Percentiles rank a stretch among this genome's conserved stretches.
These are phyloP conservation scores for Pseudocercospora cruenta DNA, from an alignment of 2,329 filamentous ascomycete species.

Conservation along the genomic window DNA sequence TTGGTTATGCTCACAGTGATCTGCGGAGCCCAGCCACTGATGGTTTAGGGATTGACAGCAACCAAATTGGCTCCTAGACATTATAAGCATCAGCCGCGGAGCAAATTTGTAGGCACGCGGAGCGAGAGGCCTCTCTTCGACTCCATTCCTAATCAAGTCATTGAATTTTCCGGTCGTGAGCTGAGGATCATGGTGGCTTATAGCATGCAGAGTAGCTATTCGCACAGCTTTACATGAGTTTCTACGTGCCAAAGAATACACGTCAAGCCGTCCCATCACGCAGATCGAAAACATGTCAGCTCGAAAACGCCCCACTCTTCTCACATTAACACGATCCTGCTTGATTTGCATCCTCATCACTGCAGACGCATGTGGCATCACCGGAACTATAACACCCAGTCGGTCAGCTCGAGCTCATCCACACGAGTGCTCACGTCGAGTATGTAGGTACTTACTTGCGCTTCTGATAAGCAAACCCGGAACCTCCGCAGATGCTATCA, in stretches of 20 bases:
- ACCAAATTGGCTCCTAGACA: no score
- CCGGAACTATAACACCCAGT: not conserved
- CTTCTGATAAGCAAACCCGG: slow-evolving; percentile 2
- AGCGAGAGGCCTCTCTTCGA: no score
- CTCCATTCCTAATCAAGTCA: no score
- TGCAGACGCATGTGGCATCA: slow-evolving; percentile 1
- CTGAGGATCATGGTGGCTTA: no score
- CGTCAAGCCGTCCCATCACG: not conserved
- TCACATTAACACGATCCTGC: not conserved
- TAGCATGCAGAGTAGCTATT: no score
- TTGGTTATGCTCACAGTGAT: no score
- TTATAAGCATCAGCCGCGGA: no score
- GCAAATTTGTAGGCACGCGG: no score
- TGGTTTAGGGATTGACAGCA: no score
- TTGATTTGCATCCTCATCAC: not conserved
- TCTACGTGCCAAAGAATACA: not conserved
- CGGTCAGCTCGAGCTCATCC: not conserved
- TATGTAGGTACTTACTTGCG: not conserved
- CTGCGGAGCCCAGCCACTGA: no score
- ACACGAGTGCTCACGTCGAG: not conserved
- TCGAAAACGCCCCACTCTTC: not conserved
- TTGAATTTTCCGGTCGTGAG: no score
- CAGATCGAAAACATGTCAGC: not conserved
- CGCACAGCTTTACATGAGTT: not conserved
- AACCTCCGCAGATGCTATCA: not conserved